Base-by-base conservation (phyloP, 208 protist genomes). In the Wallacemonas collosoma region DNA sequence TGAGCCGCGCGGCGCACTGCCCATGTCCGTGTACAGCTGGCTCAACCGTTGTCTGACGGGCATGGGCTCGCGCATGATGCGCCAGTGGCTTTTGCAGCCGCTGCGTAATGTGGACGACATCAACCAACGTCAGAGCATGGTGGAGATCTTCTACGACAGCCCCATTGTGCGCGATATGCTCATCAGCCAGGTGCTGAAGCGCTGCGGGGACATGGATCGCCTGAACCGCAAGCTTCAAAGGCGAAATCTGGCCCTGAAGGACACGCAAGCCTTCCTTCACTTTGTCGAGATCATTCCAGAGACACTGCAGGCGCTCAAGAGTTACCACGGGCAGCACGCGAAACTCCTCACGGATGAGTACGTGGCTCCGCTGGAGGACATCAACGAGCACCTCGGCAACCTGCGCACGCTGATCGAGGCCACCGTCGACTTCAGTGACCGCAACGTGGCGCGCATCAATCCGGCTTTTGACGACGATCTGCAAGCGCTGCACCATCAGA, bases 61-160 rank as follows among this genome's bases (percentile, higher is more conserved):
- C 3, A 99, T 99, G 92, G 98, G 98, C 2, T 80, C 96, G 12
- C 88, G 98, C n/a, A 77, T 91, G 67, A 92, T 99, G 77, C 80
- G 91, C 14, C 93, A 98, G 80, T 99, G 98, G 98, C 83, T 99
- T 38, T 97, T 98, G 54, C 98, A 99, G 90, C 98, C 98, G 7
- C 79, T 99, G 14, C 82, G 98, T 17, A 90, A 95, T 64, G 71
- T 81, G 1, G 88, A 94, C 1, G 87, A 97, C 40, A 99, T 99
- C 73, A 86, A 91, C 53, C 81, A 94, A 75, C 89, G 98, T 48
- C 91, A 96, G 5, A 87, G 97, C 53, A 88, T 99, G 68, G 97
- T 99, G 35, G 86, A 98, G 61, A 69, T 94, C 7, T 98, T 99
- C 56, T 61, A 96, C 1, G 85, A 98, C 51, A 93, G 90, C 72